phyloP scores from a whole-genome alignment of 1,139 yeast genomes.

The Zygosaccharomyces sapae region DNA sequence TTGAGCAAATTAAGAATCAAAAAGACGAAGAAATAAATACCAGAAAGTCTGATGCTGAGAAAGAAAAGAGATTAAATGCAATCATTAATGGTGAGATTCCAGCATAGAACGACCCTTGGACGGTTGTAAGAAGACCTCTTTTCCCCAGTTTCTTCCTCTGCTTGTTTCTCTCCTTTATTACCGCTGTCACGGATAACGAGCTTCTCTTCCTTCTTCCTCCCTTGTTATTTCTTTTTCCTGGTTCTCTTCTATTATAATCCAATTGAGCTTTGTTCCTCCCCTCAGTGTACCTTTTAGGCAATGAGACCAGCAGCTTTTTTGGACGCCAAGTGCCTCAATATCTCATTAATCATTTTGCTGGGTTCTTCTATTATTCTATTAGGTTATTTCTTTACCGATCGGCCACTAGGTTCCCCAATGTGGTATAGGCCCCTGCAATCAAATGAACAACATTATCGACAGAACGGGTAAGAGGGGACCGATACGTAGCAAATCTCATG shows the following conservation, averaged over 20 bases:
- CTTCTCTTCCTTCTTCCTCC: no score
- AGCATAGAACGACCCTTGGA: no score
- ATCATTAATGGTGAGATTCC: constrained; percentile 34
- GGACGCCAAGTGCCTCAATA: neutral
- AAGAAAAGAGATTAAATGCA: constrained; percentile 36
- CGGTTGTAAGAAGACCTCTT: no score
- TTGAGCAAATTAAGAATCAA: constrained; percentile 30
- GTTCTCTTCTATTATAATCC: neutral
- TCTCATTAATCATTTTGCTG: neutral
- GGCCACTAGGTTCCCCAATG: neutral
- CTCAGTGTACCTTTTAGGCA: neutral
- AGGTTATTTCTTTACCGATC: neutral
- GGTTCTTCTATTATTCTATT: neutral
- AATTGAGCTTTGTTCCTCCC: neutral
- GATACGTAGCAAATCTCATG: neutral
- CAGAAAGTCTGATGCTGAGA: constrained; percentile 35
- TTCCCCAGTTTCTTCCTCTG: no score
- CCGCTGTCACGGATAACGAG: no score
- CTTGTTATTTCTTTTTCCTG: neutral
- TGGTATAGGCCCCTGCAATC: neutral
- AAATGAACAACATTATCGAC: neutral
- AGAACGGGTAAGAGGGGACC: neutral
- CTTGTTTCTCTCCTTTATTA: no score
- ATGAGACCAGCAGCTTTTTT: neutral
- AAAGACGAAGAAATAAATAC: constrained; percentile 36